These are phyloP conservation scores for Trematosphaeria pertusa DNA, from an alignment of 2,329 filamentous ascomycete species.

Conservation along the genomic window DNA sequence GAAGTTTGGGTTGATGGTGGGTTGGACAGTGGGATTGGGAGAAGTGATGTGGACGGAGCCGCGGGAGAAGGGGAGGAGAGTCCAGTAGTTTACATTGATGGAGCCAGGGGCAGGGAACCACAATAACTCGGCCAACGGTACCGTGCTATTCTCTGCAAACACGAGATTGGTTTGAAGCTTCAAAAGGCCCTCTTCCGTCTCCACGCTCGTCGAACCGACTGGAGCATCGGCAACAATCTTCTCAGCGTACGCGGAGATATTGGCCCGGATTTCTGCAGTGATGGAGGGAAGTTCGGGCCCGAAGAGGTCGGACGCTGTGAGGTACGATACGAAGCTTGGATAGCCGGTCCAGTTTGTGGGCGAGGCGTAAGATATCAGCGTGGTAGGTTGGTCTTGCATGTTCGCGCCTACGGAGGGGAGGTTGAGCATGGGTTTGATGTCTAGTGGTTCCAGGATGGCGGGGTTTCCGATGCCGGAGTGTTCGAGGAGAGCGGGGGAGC, in stretches of 20 bases:
- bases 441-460: conserved; percentile 28
- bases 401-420: conserved; percentile 42
- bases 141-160: conserved; percentile 46
- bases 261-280: conserved; percentile 28
- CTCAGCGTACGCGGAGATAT: conserved; percentile 37
- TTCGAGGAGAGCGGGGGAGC: conserved; percentile 44
- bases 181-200: conserved; percentile 51
- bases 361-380: conserved; percentile 30
- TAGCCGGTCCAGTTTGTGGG: conserved; percentile 48
- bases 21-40: conserved; percentile 41
- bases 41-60: conserved; percentile 43
- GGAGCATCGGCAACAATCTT: conserved; percentile 28
- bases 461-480: conserved; percentile 47
- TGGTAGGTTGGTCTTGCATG: conserved; percentile 44
- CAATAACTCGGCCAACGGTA: conserved; percentile 58
- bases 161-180: conserved; percentile 57
- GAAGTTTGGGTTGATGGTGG: conserved; percentile 52
- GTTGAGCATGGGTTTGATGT: conserved; percentile 25
- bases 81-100: conserved; percentile 50
- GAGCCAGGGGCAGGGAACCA: conserved; percentile 42
- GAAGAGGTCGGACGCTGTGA: conserved; percentile 46
- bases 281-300: conserved; percentile 30
- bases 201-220: conserved; percentile 24
- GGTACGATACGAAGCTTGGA: conserved; percentile 46
- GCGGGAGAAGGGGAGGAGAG: conserved; percentile 45